Conservation (phyloP, 148 eudicot species). For the Amaranthus palmeri region DNA sequence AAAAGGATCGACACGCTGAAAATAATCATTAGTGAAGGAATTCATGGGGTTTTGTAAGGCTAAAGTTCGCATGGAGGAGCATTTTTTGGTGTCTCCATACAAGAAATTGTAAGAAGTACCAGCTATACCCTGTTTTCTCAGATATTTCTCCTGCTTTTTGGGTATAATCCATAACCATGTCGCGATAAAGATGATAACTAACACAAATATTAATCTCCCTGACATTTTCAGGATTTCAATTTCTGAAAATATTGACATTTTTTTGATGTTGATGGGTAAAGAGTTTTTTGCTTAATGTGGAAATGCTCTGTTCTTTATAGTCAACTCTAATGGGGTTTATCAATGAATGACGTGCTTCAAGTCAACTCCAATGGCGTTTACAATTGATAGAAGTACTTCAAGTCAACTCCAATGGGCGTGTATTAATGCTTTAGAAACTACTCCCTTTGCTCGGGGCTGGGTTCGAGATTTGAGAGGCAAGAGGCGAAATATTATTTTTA, state of each 20-base stretch:
- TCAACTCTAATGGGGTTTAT: no score
- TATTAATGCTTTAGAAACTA: no score
- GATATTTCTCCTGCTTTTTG: conserved; percentile 19
- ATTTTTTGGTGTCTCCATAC: conserved; percentile 24
- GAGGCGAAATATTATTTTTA: no score
- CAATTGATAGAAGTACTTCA: no score
- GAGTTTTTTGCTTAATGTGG: no score
- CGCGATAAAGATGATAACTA: neutral
- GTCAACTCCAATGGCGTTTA: no score
- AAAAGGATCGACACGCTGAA: conserved; percentile 12
- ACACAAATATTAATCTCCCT: conserved; percentile 2
- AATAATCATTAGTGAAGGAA: conserved; percentile 18
- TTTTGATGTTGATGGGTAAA: neutral
- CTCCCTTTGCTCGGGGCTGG: no score
- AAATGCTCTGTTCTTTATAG: no score
- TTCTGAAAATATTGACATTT: conserved; percentile 9
- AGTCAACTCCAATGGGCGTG: no score
- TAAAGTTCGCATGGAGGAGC: conserved; percentile 3
- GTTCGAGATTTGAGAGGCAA: no score
- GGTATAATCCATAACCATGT: conserved; percentile 30
- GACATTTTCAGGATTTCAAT: conserved; percentile 4
- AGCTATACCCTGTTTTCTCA: conserved; percentile 24
- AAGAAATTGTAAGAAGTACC: conserved; percentile 25
- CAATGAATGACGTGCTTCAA: no score
- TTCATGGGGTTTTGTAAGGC: conserved; percentile 16